These are phyloP conservation scores for Hebeloma cylindrosporum DNA, from an alignment of 768 basidiomycete genomes.

Conservation along the genomic window DNA sequence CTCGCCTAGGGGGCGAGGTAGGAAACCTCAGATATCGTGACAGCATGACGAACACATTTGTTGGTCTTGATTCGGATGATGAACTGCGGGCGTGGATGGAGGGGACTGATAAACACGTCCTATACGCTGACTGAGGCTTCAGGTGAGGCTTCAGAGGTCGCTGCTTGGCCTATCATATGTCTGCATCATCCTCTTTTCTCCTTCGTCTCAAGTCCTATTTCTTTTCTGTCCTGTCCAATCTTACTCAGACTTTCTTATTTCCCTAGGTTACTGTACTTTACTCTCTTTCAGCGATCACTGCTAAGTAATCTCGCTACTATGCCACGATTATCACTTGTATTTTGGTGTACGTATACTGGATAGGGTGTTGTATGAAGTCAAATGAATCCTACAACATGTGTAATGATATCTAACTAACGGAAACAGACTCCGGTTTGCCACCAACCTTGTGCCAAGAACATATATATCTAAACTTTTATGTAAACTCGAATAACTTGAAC, in stretches of 20 bases:
- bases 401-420: neutral
- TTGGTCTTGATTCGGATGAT: slow-evolving; percentile 61
- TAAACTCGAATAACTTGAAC: too few relatives aligned
- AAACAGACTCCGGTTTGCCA: neutral
- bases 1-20: slow-evolving; percentile 77
- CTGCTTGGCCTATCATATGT: slow-evolving; percentile 13
- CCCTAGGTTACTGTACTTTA: slow-evolving; percentile 14
- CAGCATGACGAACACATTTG: slow-evolving; percentile 62
- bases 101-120: slow-evolving; percentile 76
- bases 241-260: slow-evolving; percentile 16
- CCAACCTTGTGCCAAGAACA: too few relatives aligned
- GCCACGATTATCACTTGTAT: slow-evolving; percentile 4
- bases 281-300: slow-evolving; percentile 15
- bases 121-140: slow-evolving; percentile 66
- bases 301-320: slow-evolving; percentile 19
- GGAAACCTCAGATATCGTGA: slow-evolving; percentile 72
- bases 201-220: neutral
- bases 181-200: slow-evolving; percentile 5
- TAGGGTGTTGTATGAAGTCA: slow-evolving; percentile 12
- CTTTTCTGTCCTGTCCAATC: slow-evolving; percentile 3
- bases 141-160: slow-evolving; percentile 2
- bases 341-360: slow-evolving; percentile 9
- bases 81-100: slow-evolving; percentile 75
- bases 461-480: too few relatives aligned
- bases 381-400: slow-evolving; percentile 4